A percentile compares a stretch with the other conserved stretches of the same genome.
These are phyloP conservation scores for Graphium sp. DNA, from an alignment of 2,329 filamentous ascomycete genomes.

Conservation along the genomic window DNA sequence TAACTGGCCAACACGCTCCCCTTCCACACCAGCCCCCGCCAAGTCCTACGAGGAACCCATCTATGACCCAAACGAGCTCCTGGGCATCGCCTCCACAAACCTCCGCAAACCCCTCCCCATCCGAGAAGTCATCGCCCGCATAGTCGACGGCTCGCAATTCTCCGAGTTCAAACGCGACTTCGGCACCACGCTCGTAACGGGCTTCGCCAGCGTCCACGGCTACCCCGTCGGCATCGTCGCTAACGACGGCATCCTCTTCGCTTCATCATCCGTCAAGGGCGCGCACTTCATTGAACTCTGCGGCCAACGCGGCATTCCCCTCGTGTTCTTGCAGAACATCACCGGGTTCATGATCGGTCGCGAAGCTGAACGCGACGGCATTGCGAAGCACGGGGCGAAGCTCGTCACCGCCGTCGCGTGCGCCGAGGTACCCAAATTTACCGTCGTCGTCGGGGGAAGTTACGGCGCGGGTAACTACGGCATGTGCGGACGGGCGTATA, in stretches of 20 bases:
- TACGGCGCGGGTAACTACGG: constrained; percentile 95
- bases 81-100: constrained; percentile 81
- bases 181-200: constrained; percentile 76
- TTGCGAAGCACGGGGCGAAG: constrained; percentile 96
- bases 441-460: constrained; percentile 83
- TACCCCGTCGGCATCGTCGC: constrained; percentile 64
- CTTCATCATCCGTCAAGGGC: constrained; percentile 75
- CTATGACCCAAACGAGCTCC: constrained; percentile 62
- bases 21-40: constrained; percentile 17
- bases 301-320: constrained; percentile 71
- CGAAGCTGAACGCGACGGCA: constrained; percentile 83
- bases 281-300: constrained; percentile 96
- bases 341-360: constrained; percentile 95
- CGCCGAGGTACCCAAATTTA: constrained; percentile 90
- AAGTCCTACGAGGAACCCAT: constrained; percentile 54
- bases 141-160: constrained; percentile 82
- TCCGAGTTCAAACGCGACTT: constrained; percentile 91
- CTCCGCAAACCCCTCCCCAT: constrained; percentile 72
- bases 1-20: constrained; percentile 54
- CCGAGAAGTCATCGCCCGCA: constrained; percentile 79
- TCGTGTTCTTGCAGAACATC: constrained; percentile 94
- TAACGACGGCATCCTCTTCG: constrained; percentile 42
- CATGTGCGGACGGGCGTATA: constrained; percentile 92
- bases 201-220: constrained; percentile 80
- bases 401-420: constrained; percentile 90